Evolutionary conservation across 2,329 filamentous ascomycete genomes (phyloP), one percentile per base, ranked within the genome.

Genomic region (Aschersonia sp.): DNA sequence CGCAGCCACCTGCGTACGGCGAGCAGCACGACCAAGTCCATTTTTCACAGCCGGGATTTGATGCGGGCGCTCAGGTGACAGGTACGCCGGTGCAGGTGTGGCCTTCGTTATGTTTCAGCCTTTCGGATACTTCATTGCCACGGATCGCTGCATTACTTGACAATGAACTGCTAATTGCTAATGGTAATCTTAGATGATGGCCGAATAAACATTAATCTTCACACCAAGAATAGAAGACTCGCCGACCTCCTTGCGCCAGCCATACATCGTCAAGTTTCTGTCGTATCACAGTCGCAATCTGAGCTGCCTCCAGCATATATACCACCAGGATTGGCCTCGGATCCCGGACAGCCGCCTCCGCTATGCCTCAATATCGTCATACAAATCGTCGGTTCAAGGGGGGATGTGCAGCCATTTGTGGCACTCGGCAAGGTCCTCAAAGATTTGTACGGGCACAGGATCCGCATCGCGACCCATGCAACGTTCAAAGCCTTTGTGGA

Each of bases 141-240:
- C 20, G 20, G 20, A 20, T 20, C 20, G 20, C 20, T 20, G 20
- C 20, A 20, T 20, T 20, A 20, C 20, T 10, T 38, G 6, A 38
- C 6, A 10, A 6, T 38, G 32, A 38, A 38, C 10, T 9, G 31
- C 46, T 47, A 30, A 47, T 41, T 5, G 28, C 4, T 20, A 9
- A 12, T 31, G 20, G 48, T 38, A 32, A n/a, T 40, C 10, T 41
- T 47, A 80, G 84, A 77, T 51, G 83, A 89, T 65, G 86, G 86
- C 30, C 78, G 87, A 58, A 74, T 92, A 56, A 80, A 88, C 58
- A 88, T 92, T 66, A 82, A 80, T 52, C 86, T 92, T 65, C 80
- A 83, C 58, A 82, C 88, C 60, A 82, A 78, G 54, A 80, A 75
- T 54, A 68, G 73, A 48, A 75, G 75, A 48, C 68, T 91, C 4